These are phyloP conservation scores for Nemania sp. DNA, from an alignment of 2,329 filamentous ascomycete species.

Conservation along the genomic window DNA sequence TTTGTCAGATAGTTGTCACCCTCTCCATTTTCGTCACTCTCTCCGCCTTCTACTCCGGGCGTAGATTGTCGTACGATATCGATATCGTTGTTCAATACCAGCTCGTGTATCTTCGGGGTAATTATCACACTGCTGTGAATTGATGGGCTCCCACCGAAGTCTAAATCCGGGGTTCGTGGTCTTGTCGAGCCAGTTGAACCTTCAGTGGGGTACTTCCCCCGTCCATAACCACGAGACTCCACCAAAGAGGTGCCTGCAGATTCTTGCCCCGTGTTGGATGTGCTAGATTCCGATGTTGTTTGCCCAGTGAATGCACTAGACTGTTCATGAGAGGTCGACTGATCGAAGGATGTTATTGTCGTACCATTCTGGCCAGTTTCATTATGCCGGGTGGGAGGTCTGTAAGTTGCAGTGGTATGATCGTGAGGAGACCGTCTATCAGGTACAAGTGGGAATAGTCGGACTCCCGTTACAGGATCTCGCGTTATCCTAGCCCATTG, in stretches of 20 bases:
- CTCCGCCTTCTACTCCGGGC: conserved; percentile 26
- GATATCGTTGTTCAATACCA: conserved; percentile 15
- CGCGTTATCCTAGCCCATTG: conserved; percentile 24
- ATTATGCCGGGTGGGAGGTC: background rate
- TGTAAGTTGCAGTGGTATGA: background rate
- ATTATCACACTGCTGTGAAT: conserved; percentile 36
- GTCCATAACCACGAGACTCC: conserved; percentile 10
- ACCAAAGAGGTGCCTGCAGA: conserved; percentile 15
- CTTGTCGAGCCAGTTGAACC: conserved; percentile 27
- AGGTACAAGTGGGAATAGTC: conserved; percentile 33
- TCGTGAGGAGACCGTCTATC: background rate
- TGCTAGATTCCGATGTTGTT: conserved; percentile 17
- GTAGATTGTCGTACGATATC: conserved; percentile 18
- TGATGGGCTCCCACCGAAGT: conserved; percentile 33
- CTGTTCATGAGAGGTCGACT: conserved; percentile 12
- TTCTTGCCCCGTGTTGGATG: conserved; percentile 8
- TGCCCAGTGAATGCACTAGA: conserved; percentile 13
- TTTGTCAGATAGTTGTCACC: conserved; percentile 18
- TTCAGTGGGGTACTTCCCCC: conserved; percentile 12
- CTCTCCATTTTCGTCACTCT: conserved; percentile 16
- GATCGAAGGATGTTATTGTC: conserved; percentile 11
- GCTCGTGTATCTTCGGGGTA: conserved; percentile 34
- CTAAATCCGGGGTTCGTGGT: conserved; percentile 38
- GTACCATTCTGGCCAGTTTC: background rate
- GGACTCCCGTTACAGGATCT: conserved; percentile 30